Evolutionary conservation across 768 basidiomycete species (phyloP).

Genomic region (Leccinum subtestaceum): DNA sequence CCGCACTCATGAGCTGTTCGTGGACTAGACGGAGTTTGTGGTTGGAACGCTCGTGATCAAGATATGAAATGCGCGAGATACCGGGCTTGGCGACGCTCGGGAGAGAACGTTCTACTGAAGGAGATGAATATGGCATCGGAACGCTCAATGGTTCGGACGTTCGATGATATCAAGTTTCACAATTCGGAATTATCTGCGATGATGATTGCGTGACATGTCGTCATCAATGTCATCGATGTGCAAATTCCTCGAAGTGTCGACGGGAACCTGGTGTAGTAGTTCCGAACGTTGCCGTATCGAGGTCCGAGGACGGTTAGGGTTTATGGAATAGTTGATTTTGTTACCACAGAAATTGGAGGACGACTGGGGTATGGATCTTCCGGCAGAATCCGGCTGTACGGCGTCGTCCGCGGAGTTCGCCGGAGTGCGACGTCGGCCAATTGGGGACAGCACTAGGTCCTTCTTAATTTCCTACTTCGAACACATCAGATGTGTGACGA

Average conservation of each 20-base stretch:
- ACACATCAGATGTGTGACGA: too few species aligned
- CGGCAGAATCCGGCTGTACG: too few species aligned
- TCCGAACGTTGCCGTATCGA: background rate
- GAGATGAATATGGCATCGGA: background rate
- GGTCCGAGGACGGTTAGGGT: too few species aligned
- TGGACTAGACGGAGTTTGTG: background rate
- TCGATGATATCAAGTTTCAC: background rate
- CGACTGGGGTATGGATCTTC: too few species aligned
- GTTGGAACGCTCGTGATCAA: background rate
- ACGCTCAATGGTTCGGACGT: background rate
- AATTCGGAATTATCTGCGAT: background rate
- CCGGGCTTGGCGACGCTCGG: background rate
- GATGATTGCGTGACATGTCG: background rate
- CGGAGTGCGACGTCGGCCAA: too few species aligned
- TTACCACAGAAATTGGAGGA: too few species aligned
- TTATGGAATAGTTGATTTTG: too few species aligned
- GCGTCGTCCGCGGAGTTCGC: too few species aligned
- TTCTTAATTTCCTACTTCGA: too few species aligned
- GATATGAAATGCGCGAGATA: background rate
- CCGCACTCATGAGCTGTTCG: background rate
- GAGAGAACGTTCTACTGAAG: background rate
- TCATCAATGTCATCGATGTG: background rate
- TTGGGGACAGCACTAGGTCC: too few species aligned
- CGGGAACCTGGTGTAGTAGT: background rate
- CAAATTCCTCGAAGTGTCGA: background rate